Evolutionary conservation across 2,329 filamentous ascomycete genomes (phyloP).

Genomic region (Aplosporella prunicola): DNA sequence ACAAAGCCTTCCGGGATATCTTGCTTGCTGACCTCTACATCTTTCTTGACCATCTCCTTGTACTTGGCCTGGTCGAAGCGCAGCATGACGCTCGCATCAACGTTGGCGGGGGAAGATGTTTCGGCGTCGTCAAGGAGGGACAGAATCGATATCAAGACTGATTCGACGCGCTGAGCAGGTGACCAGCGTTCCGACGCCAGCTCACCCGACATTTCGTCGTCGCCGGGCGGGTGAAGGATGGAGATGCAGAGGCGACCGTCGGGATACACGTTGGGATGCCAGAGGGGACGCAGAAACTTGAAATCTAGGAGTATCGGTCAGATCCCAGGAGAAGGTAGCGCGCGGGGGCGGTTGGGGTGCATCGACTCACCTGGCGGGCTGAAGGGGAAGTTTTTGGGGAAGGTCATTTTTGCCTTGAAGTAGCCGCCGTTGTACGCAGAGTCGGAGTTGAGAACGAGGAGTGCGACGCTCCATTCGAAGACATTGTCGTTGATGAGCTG

Average conservation of each 20-base stretch:
- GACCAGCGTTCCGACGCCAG: conserved; percentile 86
- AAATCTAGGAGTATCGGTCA: conserved; percentile 48
- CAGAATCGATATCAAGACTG: conserved; percentile 84
- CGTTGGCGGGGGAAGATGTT: conserved; percentile 86
- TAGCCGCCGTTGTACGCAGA: conserved; percentile 90
- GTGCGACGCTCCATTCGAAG: conserved; percentile 75
- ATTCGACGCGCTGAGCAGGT: conserved; percentile 87
- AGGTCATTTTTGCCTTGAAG: conserved; percentile 82
- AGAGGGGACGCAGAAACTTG: conserved; percentile 69
- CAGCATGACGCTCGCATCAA: conserved; percentile 81
- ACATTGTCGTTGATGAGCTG: conserved; percentile 74
- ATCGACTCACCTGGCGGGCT: conserved; percentile 62
- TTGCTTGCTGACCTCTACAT: conserved; percentile 63
- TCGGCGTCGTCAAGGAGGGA: conserved; percentile 90
- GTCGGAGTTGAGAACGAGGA: conserved; percentile 88
- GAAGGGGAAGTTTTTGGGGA: conserved; percentile 83
- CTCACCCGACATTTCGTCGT: conserved; percentile 89
- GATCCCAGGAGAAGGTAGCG: background rate
- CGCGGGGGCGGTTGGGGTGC: conserved; percentile 2
- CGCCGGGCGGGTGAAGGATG: conserved; percentile 85
- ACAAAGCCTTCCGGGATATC: conserved; percentile 72
- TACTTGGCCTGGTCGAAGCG: conserved; percentile 64
- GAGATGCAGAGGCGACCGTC: conserved; percentile 93
- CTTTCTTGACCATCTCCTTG: conserved; percentile 56
- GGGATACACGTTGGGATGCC: conserved; percentile 87